Percentiles rank a stretch among this genome's conserved stretches.
These are phyloP conservation scores for Rhodotorula paludigena DNA, from an alignment of 768 basidiomycete genomes.

Conservation along the genomic window DNA sequence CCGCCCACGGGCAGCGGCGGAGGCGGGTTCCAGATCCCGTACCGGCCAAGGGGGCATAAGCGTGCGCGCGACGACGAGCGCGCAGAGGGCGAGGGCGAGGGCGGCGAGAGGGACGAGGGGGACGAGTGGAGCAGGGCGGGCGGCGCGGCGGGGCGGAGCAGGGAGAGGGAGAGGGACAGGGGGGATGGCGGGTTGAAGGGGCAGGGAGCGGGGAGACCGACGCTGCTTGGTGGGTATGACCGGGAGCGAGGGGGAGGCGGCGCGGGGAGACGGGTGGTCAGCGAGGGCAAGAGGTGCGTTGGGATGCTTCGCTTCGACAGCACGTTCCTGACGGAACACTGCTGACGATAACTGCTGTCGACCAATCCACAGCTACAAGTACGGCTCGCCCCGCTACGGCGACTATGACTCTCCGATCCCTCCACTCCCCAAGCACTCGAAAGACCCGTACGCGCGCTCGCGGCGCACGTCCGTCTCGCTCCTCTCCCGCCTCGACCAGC, in stretches of 20 bases:
- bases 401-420: too few relatives aligned
- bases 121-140: background rate
- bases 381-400: background rate
- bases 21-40: conserved; percentile 19
- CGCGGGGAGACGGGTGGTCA: background rate
- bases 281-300: conserved; percentile 2
- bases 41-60: background rate
- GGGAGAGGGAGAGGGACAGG: too few relatives aligned
- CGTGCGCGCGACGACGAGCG: background rate
- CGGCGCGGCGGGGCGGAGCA: too few relatives aligned
- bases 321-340: too few relatives aligned
- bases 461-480: background rate
- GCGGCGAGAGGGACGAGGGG: background rate
- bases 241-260: background rate
- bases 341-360: background rate
- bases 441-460: background rate
- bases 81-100: background rate
- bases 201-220: conserved; percentile 3
- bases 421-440: background rate
- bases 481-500: background rate
- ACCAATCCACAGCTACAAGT: background rate
- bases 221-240: background rate
- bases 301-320: background rate
- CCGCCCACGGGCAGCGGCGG: background rate
- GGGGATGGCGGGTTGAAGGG: too few relatives aligned